phyloP scores from a whole-genome alignment of 495 filamentous ascomycete species.

The Penicillium parvum region DNA sequence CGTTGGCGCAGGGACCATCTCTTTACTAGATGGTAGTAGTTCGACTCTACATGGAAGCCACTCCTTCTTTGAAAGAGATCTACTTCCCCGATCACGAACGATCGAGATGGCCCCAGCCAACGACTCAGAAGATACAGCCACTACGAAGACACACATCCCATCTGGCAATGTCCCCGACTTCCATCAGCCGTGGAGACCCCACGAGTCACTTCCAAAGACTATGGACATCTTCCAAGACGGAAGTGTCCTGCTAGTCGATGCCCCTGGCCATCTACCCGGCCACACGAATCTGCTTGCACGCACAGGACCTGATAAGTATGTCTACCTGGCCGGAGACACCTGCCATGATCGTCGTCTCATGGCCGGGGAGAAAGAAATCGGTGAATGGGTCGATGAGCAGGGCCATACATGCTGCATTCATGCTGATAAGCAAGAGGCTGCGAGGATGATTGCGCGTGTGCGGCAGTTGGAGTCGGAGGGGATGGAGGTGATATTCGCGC shows the following conservation, averaged over 20 bases:
- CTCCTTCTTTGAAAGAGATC: too few relatives aligned
- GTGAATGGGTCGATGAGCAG: constrained; percentile 32
- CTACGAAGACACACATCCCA: too few relatives aligned
- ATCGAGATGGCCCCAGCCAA: too few relatives aligned
- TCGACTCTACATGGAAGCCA: too few relatives aligned
- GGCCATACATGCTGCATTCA: constrained; percentile 42
- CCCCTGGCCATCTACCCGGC: constrained; percentile 41
- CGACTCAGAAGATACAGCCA: too few relatives aligned
- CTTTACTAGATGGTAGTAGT: too few relatives aligned
- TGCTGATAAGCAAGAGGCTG: constrained; percentile 11
- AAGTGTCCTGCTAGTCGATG: constrained; percentile 34
- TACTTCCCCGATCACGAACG: too few relatives aligned
- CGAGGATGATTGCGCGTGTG: too few relatives aligned
- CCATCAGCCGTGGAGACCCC: neutral
- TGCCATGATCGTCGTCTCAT: constrained; percentile 43
- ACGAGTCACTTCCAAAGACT: neutral
- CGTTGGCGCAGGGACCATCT: neutral
- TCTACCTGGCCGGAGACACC: constrained; percentile 44
- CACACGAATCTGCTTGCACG: constrained; percentile 42
- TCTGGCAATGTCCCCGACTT: neutral
- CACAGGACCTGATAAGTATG: constrained; percentile 9
- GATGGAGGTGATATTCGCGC: too few relatives aligned
- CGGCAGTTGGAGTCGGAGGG: too few relatives aligned
- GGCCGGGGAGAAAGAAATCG: constrained; percentile 34
- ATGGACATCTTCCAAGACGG: constrained; percentile 38